Conservation (phyloP, 1,284 basidiomycete species). For the Ustilago curta region DNA sequence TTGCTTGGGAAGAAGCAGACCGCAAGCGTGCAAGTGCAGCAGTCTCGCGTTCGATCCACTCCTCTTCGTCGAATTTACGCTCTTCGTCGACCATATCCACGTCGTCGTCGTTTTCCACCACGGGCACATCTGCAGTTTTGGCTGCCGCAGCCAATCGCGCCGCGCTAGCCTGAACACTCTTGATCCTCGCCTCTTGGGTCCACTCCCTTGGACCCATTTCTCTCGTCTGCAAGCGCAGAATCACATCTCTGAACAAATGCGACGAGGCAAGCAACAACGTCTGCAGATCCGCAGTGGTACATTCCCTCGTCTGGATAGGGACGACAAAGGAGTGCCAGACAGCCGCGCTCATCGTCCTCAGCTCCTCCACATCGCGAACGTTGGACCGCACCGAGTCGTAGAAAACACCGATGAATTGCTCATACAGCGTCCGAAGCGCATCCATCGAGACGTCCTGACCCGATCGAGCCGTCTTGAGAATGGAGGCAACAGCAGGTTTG, state of each 20-base stretch:
- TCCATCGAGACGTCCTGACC: constrained; percentile 20
- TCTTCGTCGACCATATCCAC: constrained; percentile 40
- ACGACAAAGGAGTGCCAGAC: constrained; percentile 60
- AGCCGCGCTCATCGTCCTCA: constrained; percentile 50
- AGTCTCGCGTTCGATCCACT: constrained; percentile 41
- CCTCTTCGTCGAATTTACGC: constrained; percentile 46
- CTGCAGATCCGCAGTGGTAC: constrained; percentile 29
- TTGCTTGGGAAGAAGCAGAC: constrained; percentile 30
- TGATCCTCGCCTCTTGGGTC: constrained; percentile 42
- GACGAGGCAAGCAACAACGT: constrained; percentile 41
- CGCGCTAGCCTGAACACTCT: constrained; percentile 38
- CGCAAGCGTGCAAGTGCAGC: constrained; percentile 16
- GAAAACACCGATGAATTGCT: constrained; percentile 46
- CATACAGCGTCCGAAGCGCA: constrained; percentile 32
- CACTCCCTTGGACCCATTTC: constrained; percentile 57
- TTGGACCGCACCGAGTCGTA: constrained; percentile 59
- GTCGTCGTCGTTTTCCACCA: constrained; percentile 11
- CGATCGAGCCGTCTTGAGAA: constrained; percentile 21
- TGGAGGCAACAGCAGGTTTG: constrained; percentile 10
- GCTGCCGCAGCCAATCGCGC: constrained; percentile 30
- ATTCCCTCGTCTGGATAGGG: constrained; percentile 50
- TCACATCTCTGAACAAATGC: constrained; percentile 55
- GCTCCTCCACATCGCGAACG: constrained; percentile 56
- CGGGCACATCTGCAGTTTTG: neutral
- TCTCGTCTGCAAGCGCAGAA: constrained; percentile 53